These are phyloP conservation scores for Ganoderma lingzhi DNA, from an alignment of 1,284 basidiomycete species.

Conservation along the genomic window DNA sequence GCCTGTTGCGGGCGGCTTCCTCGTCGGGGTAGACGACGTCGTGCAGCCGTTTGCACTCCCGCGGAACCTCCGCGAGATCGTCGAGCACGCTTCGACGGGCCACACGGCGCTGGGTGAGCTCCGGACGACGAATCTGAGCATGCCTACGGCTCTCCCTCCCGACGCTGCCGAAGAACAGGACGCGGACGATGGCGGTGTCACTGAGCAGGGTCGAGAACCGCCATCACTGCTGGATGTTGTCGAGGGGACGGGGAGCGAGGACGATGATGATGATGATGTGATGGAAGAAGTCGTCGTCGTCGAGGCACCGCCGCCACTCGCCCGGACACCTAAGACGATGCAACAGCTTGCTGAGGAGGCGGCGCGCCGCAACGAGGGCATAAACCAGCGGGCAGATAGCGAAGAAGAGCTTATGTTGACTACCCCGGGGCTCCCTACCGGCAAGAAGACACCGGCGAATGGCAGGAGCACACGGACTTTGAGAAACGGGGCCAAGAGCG, in stretches of 20 bases:
- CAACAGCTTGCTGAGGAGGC: slow-evolving; percentile 66
- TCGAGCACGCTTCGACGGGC: slow-evolving; percentile 31
- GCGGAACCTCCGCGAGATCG: slow-evolving; percentile 55
- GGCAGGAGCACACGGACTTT: slow-evolving; percentile 16
- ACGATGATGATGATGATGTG: slow-evolving; percentile 37
- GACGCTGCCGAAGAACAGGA: slow-evolving; percentile 19
- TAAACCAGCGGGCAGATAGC: slow-evolving; percentile 15
- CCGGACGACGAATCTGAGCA: slow-evolving; percentile 11
- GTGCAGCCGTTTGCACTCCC: slow-evolving; percentile 77
- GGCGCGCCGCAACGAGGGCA: slow-evolving; percentile 32
- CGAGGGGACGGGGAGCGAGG: slow-evolving; percentile 30
- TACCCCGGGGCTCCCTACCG: slow-evolving; percentile 10
- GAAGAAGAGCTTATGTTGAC: slow-evolving; percentile 20
- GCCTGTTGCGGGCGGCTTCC: slow-evolving; percentile 62
- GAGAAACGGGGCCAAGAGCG: slow-evolving; percentile 11
- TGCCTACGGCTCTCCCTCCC: background rate
- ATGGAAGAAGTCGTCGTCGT: slow-evolving; percentile 44
- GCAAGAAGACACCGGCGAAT: slow-evolving; percentile 11
- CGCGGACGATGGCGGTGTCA: slow-evolving; percentile 1
- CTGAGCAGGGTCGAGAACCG: slow-evolving; percentile 5
- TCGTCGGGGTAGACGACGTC: slow-evolving; percentile 75
- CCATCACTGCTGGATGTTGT: slow-evolving; percentile 3
- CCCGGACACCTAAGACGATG: slow-evolving; percentile 64
- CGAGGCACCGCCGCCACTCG: slow-evolving; percentile 22
- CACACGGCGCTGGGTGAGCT: slow-evolving; percentile 26